These are phyloP conservation scores for Trichoderma semiorbis DNA, from an alignment of 2,329 filamentous ascomycete genomes.

Conservation along the genomic window DNA sequence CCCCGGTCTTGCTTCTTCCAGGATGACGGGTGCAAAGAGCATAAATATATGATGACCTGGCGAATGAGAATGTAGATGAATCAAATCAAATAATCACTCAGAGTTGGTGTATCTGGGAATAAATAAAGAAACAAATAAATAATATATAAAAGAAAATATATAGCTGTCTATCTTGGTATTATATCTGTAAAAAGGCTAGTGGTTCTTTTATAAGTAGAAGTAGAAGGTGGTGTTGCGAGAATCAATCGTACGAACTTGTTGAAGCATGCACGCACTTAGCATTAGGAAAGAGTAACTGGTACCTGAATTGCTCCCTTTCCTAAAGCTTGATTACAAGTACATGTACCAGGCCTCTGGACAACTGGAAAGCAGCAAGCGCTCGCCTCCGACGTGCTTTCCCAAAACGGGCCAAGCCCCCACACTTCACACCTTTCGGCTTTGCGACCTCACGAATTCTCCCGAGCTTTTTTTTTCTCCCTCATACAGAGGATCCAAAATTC, in stretches of 20 bases:
- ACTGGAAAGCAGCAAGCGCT: not conserved
- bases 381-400: slow-evolving; percentile 21
- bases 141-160: not conserved
- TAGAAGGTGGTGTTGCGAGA: not conserved
- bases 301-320: not conserved
- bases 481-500: slow-evolving; percentile 13
- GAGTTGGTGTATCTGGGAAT: not conserved
- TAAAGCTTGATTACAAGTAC: not conserved
- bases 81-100: not conserved
- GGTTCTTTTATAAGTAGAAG: not conserved
- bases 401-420: slow-evolving; percentile 31
- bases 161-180: not conserved
- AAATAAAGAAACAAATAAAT: not conserved
- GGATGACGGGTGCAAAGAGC: not conserved
- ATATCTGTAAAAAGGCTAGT: not conserved
- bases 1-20: not conserved
- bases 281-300: too few relatives aligned
- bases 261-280: not conserved
- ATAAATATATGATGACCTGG: not conserved
- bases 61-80: not conserved
- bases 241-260: not conserved
- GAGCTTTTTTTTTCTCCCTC: slow-evolving; percentile 46
- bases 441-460: slow-evolving; percentile 42
- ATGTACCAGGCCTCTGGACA: not conserved
- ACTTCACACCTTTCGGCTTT: slow-evolving; percentile 23